phyloP scores from a whole-genome alignment of 139 green algal genomes.

The Pleodorina starrii region DNA sequence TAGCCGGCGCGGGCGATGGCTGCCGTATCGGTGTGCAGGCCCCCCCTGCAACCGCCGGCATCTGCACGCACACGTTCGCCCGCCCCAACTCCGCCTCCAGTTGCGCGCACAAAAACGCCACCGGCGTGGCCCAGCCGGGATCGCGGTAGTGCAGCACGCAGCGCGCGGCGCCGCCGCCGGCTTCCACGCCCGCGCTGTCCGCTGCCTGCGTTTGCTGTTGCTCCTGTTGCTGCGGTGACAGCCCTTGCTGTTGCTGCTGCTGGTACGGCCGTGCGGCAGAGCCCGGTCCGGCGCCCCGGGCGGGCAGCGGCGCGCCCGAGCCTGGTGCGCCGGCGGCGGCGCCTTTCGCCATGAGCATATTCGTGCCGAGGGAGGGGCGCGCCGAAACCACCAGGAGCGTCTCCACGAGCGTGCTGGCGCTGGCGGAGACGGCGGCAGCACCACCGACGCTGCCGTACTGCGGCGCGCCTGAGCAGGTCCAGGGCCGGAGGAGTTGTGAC shows the following conservation, averaged over 20 bases:
- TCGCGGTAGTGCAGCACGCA: slow-evolving; percentile 26
- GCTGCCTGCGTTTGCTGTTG: background rate
- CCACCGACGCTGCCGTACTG: background rate
- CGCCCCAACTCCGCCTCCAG: slow-evolving; percentile 13
- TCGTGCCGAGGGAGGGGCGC: background rate
- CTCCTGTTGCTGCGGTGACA: background rate
- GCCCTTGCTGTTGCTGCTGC: too few species aligned
- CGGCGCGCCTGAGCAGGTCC: background rate
- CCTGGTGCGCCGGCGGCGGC: too few species aligned
- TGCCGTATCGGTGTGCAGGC: background rate
- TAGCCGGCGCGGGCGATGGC: background rate
- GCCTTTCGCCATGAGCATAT: too few species aligned
- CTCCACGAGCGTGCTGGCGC: background rate
- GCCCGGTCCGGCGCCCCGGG: too few species aligned
- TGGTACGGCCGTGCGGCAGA: too few species aligned
- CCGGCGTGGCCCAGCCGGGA: background rate
- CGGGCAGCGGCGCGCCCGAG: too few species aligned
- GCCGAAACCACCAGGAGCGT: background rate
- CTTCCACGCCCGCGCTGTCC: background rate
- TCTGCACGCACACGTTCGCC: background rate
- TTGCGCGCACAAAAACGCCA: slow-evolving; percentile 20
- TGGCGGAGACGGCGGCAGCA: background rate
- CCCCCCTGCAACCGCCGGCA: background rate
- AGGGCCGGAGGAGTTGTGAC: slow-evolving; percentile 6
- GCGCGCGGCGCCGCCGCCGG: background rate